Percentiles rank a stretch among this genome's conserved stretches.
Evolutionary conservation across 352 stramenopile species (phyloP).

Genomic region (Pythium monospermum): DNA sequence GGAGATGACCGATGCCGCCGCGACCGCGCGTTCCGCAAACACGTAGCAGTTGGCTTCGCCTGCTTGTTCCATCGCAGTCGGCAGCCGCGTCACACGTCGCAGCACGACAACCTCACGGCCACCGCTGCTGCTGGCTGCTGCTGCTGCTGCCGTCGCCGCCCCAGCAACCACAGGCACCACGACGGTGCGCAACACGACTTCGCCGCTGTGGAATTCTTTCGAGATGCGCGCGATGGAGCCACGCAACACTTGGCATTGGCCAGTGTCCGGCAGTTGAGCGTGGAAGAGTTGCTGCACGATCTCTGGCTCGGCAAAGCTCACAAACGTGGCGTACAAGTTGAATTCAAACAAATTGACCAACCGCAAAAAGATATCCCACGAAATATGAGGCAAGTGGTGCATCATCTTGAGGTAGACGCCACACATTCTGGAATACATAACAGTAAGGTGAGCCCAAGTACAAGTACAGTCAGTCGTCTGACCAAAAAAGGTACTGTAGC

Average conservation of each 20-base stretch:
- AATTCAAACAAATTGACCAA: constrained; percentile 82
- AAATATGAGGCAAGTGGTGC: constrained; percentile 67
- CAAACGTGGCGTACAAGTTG: constrained; percentile 72
- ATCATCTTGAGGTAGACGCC: constrained; percentile 88
- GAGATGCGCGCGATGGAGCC: constrained; percentile 8
- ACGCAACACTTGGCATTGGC: constrained; percentile 8
- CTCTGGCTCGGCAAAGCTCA: constrained; percentile 44
- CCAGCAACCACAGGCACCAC: not conserved
- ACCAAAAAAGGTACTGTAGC: no score
- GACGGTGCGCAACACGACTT: constrained; percentile 16
- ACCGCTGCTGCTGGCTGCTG: no score
- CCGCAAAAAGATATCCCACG: constrained; percentile 61
- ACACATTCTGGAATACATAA: constrained; percentile 48
- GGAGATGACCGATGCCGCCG: constrained; percentile 52
- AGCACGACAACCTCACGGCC: constrained; percentile 34
- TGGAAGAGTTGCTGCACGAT: constrained; percentile 50
- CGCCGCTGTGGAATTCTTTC: constrained; percentile 9
- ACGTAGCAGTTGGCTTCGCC: constrained; percentile 56
- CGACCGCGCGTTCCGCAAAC: constrained; percentile 57
- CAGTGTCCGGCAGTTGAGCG: constrained; percentile 10
- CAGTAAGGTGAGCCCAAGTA: no score
- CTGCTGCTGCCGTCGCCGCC: no score
- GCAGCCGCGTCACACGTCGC: constrained; percentile 43
- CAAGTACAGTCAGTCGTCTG: no score
- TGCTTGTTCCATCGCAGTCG: constrained; percentile 38